A percentile compares a stretch with the other conserved stretches of the same genome.
These are phyloP conservation scores for Eimeria brunetti DNA, from an alignment of 169 alveolate species.

Conservation along the genomic window DNA sequence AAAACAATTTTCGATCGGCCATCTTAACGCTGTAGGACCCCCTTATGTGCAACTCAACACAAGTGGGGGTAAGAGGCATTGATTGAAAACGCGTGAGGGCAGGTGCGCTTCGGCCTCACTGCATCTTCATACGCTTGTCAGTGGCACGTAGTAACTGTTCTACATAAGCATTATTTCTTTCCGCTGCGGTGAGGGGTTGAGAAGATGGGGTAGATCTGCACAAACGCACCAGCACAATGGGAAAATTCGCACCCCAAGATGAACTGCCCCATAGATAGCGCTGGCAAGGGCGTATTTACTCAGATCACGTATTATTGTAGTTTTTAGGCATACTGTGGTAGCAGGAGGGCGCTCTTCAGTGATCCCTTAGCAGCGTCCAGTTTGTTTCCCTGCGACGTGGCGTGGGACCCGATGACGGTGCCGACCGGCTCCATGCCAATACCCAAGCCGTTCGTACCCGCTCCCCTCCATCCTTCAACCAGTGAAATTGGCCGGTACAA, in stretches of 20 bases:
- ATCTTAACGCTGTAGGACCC: background rate
- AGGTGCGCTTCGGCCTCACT: background rate
- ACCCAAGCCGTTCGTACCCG: constrained; percentile 53
- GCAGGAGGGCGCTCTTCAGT: constrained; percentile 32
- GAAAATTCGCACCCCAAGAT: background rate
- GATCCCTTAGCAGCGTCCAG: constrained; percentile 53
- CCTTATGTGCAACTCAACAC: background rate
- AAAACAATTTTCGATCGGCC: background rate
- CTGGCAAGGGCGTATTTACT: background rate
- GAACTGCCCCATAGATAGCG: background rate
- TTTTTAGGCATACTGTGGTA: constrained; percentile 19
- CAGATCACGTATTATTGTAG: background rate
- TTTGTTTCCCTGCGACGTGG: constrained; percentile 42
- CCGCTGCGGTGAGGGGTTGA: constrained; percentile 58
- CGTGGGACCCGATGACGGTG: constrained; percentile 51
- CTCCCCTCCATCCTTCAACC: constrained; percentile 48
- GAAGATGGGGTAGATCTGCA: constrained; percentile 64
- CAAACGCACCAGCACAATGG: background rate
- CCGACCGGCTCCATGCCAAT: constrained; percentile 67
- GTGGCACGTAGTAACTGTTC: constrained; percentile 59
- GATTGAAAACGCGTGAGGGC: background rate
- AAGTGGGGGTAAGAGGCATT: background rate
- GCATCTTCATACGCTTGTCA: constrained; percentile 50
- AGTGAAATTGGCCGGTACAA: constrained; percentile 38
- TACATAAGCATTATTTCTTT: constrained; percentile 51